Percentiles rank a stretch among this genome's conserved stretches.
Conservation (phyloP, 495 filamentous ascomycete species). For the Annulohypoxylon bovei region DNA sequence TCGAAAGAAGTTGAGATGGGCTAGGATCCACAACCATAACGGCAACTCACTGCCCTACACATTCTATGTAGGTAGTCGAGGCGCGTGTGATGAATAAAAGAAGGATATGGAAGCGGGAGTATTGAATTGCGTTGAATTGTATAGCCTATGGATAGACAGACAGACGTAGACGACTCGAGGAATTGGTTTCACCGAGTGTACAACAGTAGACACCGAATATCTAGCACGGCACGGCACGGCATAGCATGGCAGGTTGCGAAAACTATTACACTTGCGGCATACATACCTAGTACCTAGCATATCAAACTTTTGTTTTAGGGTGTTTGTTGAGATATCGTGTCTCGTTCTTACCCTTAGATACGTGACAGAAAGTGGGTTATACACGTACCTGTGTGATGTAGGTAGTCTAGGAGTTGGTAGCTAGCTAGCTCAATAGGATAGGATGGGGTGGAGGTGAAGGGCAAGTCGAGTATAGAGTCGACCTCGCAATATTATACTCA, state of each 20-base stretch:
- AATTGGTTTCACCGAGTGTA: slow-evolving; percentile 15
- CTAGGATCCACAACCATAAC: neutral
- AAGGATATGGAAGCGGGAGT: slow-evolving; percentile 36
- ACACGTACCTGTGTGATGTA: neutral
- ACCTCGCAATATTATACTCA: neutral
- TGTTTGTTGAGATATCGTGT: neutral
- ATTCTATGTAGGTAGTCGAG: neutral
- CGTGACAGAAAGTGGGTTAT: too few species aligned
- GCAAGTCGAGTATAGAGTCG: neutral
- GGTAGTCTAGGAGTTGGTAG: neutral
- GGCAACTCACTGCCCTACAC: neutral
- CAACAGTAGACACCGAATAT: slow-evolving; percentile 7
- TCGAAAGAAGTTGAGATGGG: neutral
- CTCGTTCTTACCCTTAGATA: neutral
- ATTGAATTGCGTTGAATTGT: slow-evolving; percentile 23
- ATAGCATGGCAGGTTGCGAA: slow-evolving; percentile 27
- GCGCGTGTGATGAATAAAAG: slow-evolving; percentile 38
- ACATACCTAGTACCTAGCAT: too few species aligned
- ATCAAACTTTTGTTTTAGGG: neutral
- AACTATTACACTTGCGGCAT: slow-evolving; percentile 13
- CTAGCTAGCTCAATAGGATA: neutral
- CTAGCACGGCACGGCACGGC: slow-evolving; percentile 11
- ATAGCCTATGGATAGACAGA: slow-evolving; percentile 11
- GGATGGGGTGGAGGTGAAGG: neutral
- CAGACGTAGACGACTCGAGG: neutral